Base-by-base conservation (phyloP, 805 yeast genomes). In the Vanderwaltozyma polyspora region DNA sequence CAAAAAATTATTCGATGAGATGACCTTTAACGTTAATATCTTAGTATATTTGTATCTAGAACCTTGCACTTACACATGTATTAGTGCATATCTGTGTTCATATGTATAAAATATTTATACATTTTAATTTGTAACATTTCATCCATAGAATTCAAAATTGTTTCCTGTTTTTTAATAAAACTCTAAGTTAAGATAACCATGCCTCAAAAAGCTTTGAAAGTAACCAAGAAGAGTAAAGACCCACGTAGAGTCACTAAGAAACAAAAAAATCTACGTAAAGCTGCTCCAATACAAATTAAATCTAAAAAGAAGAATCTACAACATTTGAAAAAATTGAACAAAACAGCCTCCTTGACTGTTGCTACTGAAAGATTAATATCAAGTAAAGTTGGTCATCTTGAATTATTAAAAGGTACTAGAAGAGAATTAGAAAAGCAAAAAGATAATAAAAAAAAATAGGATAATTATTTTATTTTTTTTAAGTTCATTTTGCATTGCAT, bases 311-410 rank as follows among this genome's bases (percentile, higher is more conserved):
- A 68, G 26, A 63, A 66, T 14, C 59, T 67, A 6, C 64, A 67
- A 28, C 70, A 68, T 38, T 62, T 76, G 42, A 66, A 68, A 38
- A 74, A 74, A 45, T 61, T 80, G 38, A 63, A 68, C 33, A 79
- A 76, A 55, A 64, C 68, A 27, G 52, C 60, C 19, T 63, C 67
- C 2, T 53, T 63, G 66, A 45, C 73, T 64, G 54, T 66, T 60
- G 52, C 73, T 3, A 89, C 97, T 3, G 98, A 89, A 60, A 85
- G 75, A 61, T 67, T 85, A 37, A 74, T 89, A 45, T 78, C 96
- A 2, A 69, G 93, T 37, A 72, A 89, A 55, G 96, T 89, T 6
- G 98, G 98, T 18, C 97, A 89, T 58, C 68, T 89, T 49, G 98
- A 89, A 62, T 56, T 89, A 26, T 64, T 89, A 43, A 86, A 83